Conservation (phyloP, 129 eudicot species). For the Pittosporum tobira region DNA sequence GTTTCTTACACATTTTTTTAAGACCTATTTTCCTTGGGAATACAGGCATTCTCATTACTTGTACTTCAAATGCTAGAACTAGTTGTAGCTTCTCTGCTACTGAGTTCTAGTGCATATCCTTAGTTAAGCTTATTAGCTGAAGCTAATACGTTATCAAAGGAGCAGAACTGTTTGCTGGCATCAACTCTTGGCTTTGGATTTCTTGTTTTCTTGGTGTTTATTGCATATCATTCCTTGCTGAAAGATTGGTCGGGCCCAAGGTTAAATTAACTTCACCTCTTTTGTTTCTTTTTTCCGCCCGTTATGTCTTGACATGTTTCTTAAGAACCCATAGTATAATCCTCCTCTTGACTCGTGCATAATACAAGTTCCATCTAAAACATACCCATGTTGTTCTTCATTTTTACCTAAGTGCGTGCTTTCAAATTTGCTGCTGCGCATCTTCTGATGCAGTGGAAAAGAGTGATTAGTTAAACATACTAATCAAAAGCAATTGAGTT, state of each 20-base stretch:
- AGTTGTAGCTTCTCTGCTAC: constrained; percentile 27
- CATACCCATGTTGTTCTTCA: too few relatives aligned
- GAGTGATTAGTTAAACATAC: too few relatives aligned
- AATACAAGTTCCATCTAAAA: too few relatives aligned
- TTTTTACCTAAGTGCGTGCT: too few relatives aligned
- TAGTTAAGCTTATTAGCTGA: constrained; percentile 29
- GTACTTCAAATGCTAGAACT: constrained; percentile 58
- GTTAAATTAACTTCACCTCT: too few relatives aligned
- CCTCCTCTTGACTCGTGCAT: too few relatives aligned
- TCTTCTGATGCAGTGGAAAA: too few relatives aligned
- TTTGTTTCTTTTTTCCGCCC: too few relatives aligned
- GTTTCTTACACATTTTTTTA: not conserved
- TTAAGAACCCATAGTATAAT: too few relatives aligned
- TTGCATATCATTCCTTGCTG: constrained; percentile 66
- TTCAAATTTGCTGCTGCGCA: too few relatives aligned
- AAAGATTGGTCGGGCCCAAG: constrained; percentile 57
- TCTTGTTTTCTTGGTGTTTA: constrained; percentile 41
- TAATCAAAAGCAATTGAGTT: too few relatives aligned
- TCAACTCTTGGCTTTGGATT: constrained; percentile 55
- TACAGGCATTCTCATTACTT: constrained; percentile 51
- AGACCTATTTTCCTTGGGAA: not conserved
- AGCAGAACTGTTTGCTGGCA: constrained; percentile 66
- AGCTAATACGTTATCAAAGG: constrained; percentile 27
- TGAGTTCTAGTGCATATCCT: constrained; percentile 36
- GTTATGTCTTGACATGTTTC: too few relatives aligned